Evolutionary conservation across 2,329 filamentous ascomycete genomes (phyloP), one percentile per base, ranked within the genome.

Genomic region (Polychaeton citri): DNA sequence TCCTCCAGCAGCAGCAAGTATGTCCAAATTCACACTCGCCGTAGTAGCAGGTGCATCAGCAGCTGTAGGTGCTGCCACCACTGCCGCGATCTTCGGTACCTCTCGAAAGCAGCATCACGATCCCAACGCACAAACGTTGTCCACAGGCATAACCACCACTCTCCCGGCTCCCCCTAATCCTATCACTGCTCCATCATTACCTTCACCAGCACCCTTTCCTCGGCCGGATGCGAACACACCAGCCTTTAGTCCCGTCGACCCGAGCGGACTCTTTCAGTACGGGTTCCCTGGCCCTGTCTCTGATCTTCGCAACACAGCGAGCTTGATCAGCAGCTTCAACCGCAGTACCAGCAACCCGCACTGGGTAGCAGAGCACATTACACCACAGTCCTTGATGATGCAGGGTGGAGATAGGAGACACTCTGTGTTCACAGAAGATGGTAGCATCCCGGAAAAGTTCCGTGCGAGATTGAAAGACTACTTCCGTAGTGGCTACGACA

Each of bases 321-420:
- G 84, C 21, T 72, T 96, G 36, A 72, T 87, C 45, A 93, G 87
- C 20, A 79, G 81, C 50, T 98, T 80, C 71, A 88, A 98, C 64
- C 84, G 90, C 19, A 79, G 84, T 42, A 80, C 77, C 30, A 77
- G 87, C 55, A 98, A 98, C 63, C 90, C 90, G 19, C 73, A 82
- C 58, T 98, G 88, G 88, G 90, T 67, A 15, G 64, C 81, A 44
- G 90, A 98, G 66, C 90, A 98, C 68, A 95, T 98, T 61, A 98
- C 90, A 0, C 77, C 86, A 2, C 74, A 76, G 21, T 96, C 88
- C 0, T 73, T 98, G 10, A 70, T 79, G 3, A 58, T 68, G 35
- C 76, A 76, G 43, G 76, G 80, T 42, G 90, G 75, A 47, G 87
- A 96, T 64, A 79, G 90, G 53, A 82, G 84, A 59, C 69, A 88